A percentile compares a stretch with the other conserved stretches of the same genome.
phyloP scores from a whole-genome alignment of 345 rosid genomes.

The Hevea brasiliensis region DNA sequence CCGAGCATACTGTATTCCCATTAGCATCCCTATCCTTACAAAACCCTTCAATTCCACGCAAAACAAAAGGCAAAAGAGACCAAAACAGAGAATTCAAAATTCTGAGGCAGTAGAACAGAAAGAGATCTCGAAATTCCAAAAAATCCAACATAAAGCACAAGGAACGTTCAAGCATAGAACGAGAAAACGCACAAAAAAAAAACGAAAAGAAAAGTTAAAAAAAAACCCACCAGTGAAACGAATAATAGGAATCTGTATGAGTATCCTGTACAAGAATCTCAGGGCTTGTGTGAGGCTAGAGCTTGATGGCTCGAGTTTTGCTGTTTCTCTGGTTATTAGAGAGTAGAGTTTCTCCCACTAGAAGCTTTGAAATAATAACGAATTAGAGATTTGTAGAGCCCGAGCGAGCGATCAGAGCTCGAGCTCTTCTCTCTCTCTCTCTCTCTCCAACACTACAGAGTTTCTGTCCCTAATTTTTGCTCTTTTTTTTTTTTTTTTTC shows the following conservation, averaged over 20 bases:
- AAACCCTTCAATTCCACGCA: constrained; percentile 29
- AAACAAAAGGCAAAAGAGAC: constrained; percentile 1
- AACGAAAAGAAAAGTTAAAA: background rate
- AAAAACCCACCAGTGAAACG: constrained; percentile 17
- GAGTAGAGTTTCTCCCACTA: background rate
- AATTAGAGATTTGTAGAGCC: background rate
- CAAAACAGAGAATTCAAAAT: constrained; percentile 20
- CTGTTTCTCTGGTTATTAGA: background rate
- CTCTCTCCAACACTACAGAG: background rate
- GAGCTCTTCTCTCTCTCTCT: constrained; percentile 10
- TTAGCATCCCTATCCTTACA: constrained; percentile 17
- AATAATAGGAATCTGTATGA: constrained; percentile 22
- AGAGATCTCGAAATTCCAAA: constrained; percentile 18
- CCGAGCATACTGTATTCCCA: constrained; percentile 8
- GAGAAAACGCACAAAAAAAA: background rate
- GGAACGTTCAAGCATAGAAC: constrained; percentile 11
- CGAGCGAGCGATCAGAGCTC: constrained; percentile 20
- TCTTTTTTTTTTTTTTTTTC: too few species aligned
- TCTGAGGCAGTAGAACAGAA: constrained; percentile 14
- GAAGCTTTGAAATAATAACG: background rate
- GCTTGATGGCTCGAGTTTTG: background rate
- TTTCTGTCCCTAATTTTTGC: constrained; percentile 1
- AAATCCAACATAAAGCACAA: background rate
- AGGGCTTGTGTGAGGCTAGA: constrained; percentile 3
- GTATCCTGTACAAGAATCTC: background rate